Evolutionary conservation across 306 rosid genomes (phyloP), one percentile per base, ranked within the genome.

Genomic region (Quercus aquifolioides): DNA sequence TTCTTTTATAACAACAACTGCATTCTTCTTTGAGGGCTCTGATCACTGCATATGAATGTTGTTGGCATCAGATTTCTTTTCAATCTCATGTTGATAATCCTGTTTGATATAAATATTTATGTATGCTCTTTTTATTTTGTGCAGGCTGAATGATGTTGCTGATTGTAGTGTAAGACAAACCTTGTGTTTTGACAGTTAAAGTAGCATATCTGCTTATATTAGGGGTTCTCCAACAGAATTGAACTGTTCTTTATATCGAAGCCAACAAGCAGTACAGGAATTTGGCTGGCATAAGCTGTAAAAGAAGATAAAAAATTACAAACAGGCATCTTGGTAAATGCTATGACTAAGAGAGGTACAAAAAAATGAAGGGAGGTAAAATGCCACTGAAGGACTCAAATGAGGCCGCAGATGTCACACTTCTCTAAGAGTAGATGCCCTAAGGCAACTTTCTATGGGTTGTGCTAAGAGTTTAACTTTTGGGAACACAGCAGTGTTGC

Each of bases 91-190:
- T 26, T 26, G 18, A 62, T 26, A 26, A 14, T 17, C 68, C 10
- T 62, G 68, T 62, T 62, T 62, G 35, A 62, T 25, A 31, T 62
- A 62, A 26, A 26, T 62, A 13, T 49, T 49, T 49, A 10, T 10
- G 38, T 62, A 26, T 62, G 35, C 38, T 0, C 0, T 62, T 62
- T 11, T 25, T 2, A 60, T 60, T 60, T 62, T 19, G 57, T 63
- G 68, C 79, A 46, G 62, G 73, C 31, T 6, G 79, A 76, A 76
- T 49, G 25, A 56, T 62, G 3, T 13, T 49, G 60, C 72, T 43
- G 31, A 25, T 63, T 76, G 51, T 25, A 23, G 68, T 0, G 3
- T 62, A 26, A 25, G 11, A 26, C 19, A 12, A 26, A 14, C 15
- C 31, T 1, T 62, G 4, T 11, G 54, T 13, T 49, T 49, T 49